phyloP scores from a whole-genome alignment of 352 stramenopile species.

The Phytophthora citricola region DNA sequence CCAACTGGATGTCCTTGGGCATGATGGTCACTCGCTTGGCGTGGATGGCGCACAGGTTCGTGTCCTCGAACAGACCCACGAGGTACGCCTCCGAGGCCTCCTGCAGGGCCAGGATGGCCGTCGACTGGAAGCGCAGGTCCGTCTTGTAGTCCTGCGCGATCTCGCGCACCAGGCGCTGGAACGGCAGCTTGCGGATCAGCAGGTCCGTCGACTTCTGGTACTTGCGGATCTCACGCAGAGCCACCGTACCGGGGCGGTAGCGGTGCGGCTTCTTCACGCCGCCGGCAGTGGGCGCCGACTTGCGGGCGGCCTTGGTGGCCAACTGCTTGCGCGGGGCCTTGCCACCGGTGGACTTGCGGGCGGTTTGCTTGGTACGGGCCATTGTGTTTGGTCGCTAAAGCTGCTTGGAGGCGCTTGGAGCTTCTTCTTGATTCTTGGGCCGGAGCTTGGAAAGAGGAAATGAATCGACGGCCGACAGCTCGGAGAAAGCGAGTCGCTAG shows the following conservation, averaged over 20 bases:
- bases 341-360: slow-evolving; percentile 95
- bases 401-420: slow-evolving; percentile 7
- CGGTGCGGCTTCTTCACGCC: slow-evolving; percentile 9
- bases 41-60: slow-evolving; percentile 96
- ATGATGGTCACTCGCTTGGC: slow-evolving; percentile 97
- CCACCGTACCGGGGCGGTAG: slow-evolving; percentile 68
- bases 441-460: slow-evolving; percentile 52
- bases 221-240: slow-evolving; percentile 96
- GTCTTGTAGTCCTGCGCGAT: slow-evolving; percentile 98
- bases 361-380: slow-evolving; percentile 97
- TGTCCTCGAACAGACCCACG: slow-evolving; percentile 96
- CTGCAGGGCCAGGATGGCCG: slow-evolving; percentile 92
- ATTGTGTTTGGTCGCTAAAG: slow-evolving; percentile 49
- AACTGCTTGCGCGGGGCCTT: slow-evolving; percentile 96
- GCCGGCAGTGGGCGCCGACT: slow-evolving; percentile 92
- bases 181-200: slow-evolving; percentile 96
- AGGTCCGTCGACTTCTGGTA: slow-evolving; percentile 97
- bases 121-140: slow-evolving; percentile 96
- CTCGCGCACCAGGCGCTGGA: slow-evolving; percentile 96
- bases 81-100: slow-evolving; percentile 95
- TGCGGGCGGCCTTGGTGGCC: slow-evolving; percentile 92
- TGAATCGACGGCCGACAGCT: slow-evolving; percentile 21
- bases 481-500: slow-evolving; percentile 7
- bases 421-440: slow-evolving; percentile 21
- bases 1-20: slow-evolving; percentile 97